Percentiles rank a stretch among this genome's conserved stretches.
Evolutionary conservation across 352 stramenopile species (phyloP).

Genomic region (Thraustotheca clavata): DNA sequence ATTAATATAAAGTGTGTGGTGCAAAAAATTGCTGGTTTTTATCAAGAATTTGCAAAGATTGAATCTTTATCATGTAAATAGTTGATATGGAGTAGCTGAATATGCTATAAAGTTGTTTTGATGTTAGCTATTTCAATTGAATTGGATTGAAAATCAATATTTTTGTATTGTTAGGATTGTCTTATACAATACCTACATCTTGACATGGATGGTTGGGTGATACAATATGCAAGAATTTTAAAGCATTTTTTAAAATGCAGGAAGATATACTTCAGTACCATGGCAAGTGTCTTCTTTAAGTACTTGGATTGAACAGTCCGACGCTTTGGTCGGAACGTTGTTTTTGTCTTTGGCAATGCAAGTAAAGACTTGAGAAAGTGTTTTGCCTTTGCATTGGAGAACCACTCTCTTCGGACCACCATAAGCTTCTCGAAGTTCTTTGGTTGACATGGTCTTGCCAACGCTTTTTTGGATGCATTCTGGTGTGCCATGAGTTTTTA

Average conservation of each 20-base stretch:
- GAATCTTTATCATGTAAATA: no score
- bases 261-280: constrained; percentile 38
- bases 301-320: constrained; percentile 49
- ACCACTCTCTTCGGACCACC: constrained; percentile 16
- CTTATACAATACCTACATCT: no score
- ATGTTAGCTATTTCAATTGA: no score
- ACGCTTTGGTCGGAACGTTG: constrained; percentile 40
- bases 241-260: constrained; percentile 44
- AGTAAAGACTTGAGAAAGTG: constrained; percentile 71
- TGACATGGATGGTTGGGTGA: no score
- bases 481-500: constrained; percentile 62
- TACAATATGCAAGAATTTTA: no score
- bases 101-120: no score
- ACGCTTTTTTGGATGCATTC: constrained; percentile 51
- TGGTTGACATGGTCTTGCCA: constrained; percentile 35
- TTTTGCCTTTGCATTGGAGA: constrained; percentile 32
- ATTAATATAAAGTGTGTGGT: no score
- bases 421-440: constrained; percentile 34
- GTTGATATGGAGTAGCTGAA: no score
- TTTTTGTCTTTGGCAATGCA: constrained; percentile 65
- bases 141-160: no score
- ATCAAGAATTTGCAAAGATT: no score
- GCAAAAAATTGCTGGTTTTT: no score
- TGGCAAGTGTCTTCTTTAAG: constrained; percentile 67
- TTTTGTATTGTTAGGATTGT: no score